These are phyloP conservation scores for Rhododendron griersonianum DNA, from an alignment of 148 eudicot genomes.

Conservation along the genomic window DNA sequence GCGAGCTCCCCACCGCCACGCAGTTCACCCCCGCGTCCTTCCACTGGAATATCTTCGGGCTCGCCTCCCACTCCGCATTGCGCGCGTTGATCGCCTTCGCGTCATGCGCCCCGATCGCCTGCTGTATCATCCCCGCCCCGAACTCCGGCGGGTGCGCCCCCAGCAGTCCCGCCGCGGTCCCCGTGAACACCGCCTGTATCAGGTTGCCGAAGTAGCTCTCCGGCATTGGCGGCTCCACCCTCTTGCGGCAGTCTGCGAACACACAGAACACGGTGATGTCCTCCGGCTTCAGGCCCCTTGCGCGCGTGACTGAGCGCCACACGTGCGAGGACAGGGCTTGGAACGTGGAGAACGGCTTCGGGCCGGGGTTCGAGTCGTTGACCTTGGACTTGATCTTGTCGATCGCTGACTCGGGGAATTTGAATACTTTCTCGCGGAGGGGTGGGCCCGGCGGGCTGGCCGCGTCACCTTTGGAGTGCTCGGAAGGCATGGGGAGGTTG, in stretches of 20 bases:
- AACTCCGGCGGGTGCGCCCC: conserved; percentile 55
- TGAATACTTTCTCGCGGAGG: conserved; percentile 68
- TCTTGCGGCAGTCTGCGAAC: conserved; percentile 79
- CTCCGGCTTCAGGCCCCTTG: conserved; percentile 70
- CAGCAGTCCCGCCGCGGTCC: conserved; percentile 68
- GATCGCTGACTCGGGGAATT: conserved; percentile 60
- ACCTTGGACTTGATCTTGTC: conserved; percentile 56
- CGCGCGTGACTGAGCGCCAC: conserved; percentile 76
- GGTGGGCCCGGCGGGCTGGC: conserved; percentile 23
- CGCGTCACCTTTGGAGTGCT: conserved; percentile 21
- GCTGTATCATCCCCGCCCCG: conserved; percentile 49
- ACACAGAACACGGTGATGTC: conserved; percentile 79
- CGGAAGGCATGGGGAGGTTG: conserved; percentile 37
- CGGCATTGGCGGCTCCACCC: conserved; percentile 93
- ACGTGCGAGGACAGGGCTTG: conserved; percentile 81
- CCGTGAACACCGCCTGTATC: conserved; percentile 86
- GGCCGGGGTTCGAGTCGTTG: conserved; percentile 29
- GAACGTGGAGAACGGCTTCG: conserved; percentile 64
- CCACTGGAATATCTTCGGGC: conserved; percentile 73
- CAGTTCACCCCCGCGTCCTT: conserved; percentile 94
- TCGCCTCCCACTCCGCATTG: conserved; percentile 77
- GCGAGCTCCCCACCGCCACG: conserved; percentile 95
- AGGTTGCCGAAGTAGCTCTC: conserved; percentile 89
- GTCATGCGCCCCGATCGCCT: conserved; percentile 44
- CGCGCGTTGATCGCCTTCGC: conserved; percentile 55